Base-by-base conservation (phyloP, 495 filamentous ascomycete species). In the Lindgomyces ingoldianus region DNA sequence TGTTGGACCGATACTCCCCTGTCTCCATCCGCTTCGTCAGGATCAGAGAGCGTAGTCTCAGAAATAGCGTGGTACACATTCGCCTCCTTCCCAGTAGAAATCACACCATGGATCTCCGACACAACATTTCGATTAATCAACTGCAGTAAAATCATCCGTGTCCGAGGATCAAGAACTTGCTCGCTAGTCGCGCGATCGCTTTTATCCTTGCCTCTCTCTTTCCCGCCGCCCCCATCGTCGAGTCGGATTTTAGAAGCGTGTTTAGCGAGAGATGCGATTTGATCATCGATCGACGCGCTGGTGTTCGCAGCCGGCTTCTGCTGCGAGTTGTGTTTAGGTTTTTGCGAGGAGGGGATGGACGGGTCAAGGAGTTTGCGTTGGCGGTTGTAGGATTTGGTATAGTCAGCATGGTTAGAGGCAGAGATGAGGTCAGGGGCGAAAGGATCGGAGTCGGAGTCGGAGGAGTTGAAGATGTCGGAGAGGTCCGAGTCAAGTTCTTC, bases 11-110 rank as follows among this genome's bases (percentile, higher is more conserved):
- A n/a, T n/a, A n/a, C n/a, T n/a, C n/a, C n/a, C n/a, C n/a, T n/a
- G 2, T 81, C 57, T 0, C 80, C 74, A 26, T 78, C 69, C 9
- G 79, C 73, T 6, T 72, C 68, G 51, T 75, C 77, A 51, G 75
- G 74, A 3, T 81, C 75, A 1, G 81, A 77, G 10, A 76, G 70
- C 0, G 83, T 83, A n/a, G n/a, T n/a, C n/a, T n/a, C n/a, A n/a
- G n/a, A n/a, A 45, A 91, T 73, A 1, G 90, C 88, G 64, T 93
- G 88, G 77, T 98, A 98, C 21, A 98, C 94, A 66, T 98, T 98
- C 47, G 94, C 94, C 75, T 98, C 94, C 73, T 98, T 98, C 47
- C 94, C 94, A 0, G 94, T 97, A 44, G 90, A 94, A 64, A 98
- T 78, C 74, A 92, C 92, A 10, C 94, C 94, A 72, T 98, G 89